phyloP scores from a whole-genome alignment of 2,329 filamentous ascomycete species.

The Cladosporium sp. region DNA sequence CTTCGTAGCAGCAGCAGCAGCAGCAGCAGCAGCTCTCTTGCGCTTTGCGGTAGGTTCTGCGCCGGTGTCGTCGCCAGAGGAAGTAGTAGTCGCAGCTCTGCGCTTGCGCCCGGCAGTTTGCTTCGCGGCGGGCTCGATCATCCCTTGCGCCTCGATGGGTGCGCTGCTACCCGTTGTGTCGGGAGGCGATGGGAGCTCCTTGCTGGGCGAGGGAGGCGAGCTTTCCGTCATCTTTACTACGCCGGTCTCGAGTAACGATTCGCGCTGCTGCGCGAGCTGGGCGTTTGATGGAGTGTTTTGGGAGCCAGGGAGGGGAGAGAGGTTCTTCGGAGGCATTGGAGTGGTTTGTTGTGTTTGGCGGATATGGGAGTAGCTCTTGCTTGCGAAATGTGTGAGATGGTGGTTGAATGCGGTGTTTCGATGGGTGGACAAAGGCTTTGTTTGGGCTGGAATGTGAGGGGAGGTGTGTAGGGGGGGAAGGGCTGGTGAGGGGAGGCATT shows the following conservation, averaged over 20 bases:
- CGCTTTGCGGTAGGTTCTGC: neutral
- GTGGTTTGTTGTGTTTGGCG: neutral
- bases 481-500: neutral
- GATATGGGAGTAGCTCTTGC: neutral
- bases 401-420: neutral
- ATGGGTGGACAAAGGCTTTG: conserved; percentile 6
- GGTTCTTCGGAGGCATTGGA: neutral
- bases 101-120: neutral
- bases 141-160: neutral
- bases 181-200: neutral
- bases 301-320: neutral
- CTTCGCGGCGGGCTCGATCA: neutral
- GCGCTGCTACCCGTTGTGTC: neutral
- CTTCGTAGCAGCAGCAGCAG: neutral
- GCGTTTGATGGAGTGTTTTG: neutral
- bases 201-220: neutral
- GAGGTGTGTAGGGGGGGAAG: neutral
- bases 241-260: neutral
- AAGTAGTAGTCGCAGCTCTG: neutral
- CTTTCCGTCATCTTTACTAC: neutral
- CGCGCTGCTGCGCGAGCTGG: neutral
- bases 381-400: neutral
- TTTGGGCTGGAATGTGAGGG: neutral
- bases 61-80: neutral
- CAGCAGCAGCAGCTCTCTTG: neutral